These are phyloP conservation scores for Drechslera avenae DNA, from an alignment of 2,329 filamentous ascomycete species.

Conservation along the genomic window DNA sequence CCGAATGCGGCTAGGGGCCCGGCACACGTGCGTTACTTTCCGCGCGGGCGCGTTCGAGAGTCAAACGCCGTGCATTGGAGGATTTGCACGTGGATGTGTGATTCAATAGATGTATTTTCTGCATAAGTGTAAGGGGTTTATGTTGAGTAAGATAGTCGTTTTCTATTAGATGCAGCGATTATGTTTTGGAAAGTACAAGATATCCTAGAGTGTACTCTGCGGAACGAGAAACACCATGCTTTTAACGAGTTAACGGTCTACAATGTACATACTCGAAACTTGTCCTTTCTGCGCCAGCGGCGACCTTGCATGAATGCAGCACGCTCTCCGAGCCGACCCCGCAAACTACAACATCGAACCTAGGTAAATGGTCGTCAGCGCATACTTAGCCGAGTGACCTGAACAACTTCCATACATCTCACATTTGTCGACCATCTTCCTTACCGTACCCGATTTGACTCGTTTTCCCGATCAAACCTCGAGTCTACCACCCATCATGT, in stretches of 20 bases:
- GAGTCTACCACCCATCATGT: constrained; percentile 18
- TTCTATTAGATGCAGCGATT: too few relatives aligned
- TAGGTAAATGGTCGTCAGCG: constrained; percentile 15
- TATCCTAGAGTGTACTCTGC: too few relatives aligned
- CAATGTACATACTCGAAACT: background rate
- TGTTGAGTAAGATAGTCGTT: too few relatives aligned
- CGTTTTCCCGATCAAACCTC: too few relatives aligned
- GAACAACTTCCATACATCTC: background rate
- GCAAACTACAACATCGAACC: constrained; percentile 16
- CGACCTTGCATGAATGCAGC: background rate
- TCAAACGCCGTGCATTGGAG: background rate
- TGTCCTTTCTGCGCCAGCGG: constrained; percentile 5
- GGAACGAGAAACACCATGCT: too few relatives aligned
- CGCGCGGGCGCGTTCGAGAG: constrained; percentile 7
- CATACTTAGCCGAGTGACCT: background rate
- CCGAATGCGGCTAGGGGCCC: constrained; percentile 24
- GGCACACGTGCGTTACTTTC: constrained; percentile 23
- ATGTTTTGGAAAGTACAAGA: too few relatives aligned
- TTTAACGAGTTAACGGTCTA: too few relatives aligned
- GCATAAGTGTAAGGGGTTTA: too few relatives aligned
- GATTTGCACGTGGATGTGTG: background rate
- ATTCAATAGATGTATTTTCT: too few relatives aligned
- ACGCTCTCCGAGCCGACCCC: constrained; percentile 10
- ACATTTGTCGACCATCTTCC: background rate
- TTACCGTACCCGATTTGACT: background rate